Evolutionary conservation across 345 rosid species (phyloP).

Genomic region (Pseudoturritis turrita): DNA sequence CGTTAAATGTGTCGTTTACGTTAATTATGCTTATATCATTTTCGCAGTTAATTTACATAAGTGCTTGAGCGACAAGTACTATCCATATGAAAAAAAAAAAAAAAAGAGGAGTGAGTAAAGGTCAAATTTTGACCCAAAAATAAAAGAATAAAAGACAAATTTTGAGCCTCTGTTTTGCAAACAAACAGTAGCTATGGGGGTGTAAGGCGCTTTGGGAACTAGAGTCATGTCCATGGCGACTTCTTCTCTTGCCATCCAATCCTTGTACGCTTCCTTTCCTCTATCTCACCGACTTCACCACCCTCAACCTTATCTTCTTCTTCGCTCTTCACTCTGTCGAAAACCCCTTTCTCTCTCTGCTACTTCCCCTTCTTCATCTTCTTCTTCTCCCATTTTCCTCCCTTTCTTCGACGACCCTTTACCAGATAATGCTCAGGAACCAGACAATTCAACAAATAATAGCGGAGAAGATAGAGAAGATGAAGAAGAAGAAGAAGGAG

Average conservation of each 20-base stretch:
- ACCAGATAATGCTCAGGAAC: not conserved
- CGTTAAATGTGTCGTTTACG: no score
- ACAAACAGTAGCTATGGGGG: no score
- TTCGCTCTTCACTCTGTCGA: conserved; percentile 14
- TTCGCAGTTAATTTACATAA: no score
- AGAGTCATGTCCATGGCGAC: conserved; percentile 25
- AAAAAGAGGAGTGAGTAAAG: no score
- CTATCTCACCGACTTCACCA: not conserved
- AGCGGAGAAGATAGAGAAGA: not conserved
- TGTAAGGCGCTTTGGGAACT: not conserved
- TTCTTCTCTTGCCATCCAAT: conserved; percentile 19
- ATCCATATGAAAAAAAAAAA: no score
- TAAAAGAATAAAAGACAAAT: no score
- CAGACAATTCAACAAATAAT: not conserved
- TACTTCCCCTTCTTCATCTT: conserved; percentile 38
- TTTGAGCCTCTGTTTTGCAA: no score
- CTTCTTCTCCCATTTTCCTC: conserved; percentile 52
- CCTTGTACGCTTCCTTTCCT: not conserved
- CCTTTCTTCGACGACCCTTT: conserved; percentile 44
- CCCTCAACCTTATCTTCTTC: conserved; percentile 17
- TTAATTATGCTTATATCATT: no score
- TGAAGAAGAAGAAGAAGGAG: conserved; percentile 17
- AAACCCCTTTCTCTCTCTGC: conserved; percentile 34
- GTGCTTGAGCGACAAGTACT: no score
- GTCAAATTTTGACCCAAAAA: no score